Evolutionary conservation across 768 basidiomycete genomes (phyloP), one percentile per base, ranked within the genome.

Genomic region (Clitopilus hobsonii): DNA sequence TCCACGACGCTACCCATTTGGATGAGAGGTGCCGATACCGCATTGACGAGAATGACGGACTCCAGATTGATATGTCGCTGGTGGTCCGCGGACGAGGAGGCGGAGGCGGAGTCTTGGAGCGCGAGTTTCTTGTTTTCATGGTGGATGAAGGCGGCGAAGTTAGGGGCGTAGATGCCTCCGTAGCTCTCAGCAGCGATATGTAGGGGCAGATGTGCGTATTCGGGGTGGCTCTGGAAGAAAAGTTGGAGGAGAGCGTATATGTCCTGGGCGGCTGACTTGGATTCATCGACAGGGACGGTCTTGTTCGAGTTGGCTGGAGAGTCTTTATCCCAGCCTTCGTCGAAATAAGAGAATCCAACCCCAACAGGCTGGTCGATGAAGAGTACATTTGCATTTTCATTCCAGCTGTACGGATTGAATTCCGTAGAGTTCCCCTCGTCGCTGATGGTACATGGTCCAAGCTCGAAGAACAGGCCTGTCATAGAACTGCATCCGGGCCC

Each of bases 361-460:
- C 83, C 82, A 26, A 83, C 64, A 2, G 84, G 84, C 59, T 85
- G 85, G 61, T 85, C 84, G 53, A 85, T 72, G 65, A 80, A 85
- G 57, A 85, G 78, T 7, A 85, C 69, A 52, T 84, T 85, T 2
- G 86, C 84, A 51, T 86, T 81, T 20, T 75, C 74, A 59, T 85
- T 89, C 87, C 86, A 89, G 0, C 82, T 77, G 48, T 86, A 76
- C 0, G 80, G 78, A 56, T 85, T 79, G 63, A 74, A 80, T 1
- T 69, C 74, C 0, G 84, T 75, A 23, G 74, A 75, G 28, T 83
- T 76, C 32, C 32, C 32, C 32, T 36, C 32, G 32, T 36, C 32
- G 4, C n/a, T 11, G 13, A 36, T 11, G 32, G 4, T 36, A 36
- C 32, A 36, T 14, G 32, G 32, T 10, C 32, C 32, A n/a, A 36